phyloP scores from a whole-genome alignment of 1,284 basidiomycete species.

The Moniliophthora roreri region DNA sequence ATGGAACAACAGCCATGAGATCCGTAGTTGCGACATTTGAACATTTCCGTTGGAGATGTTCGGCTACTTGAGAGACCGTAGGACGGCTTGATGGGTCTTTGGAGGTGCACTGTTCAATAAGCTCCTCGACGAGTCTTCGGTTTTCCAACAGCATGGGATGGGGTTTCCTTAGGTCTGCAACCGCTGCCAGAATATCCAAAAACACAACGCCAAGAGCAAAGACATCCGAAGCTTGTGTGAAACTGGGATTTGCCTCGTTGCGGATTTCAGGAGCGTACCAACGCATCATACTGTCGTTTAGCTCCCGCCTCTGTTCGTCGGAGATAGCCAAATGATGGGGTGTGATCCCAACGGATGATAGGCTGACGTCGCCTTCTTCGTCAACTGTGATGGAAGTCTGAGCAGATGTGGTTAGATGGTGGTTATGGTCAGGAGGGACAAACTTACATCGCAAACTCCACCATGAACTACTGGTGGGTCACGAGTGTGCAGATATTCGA shows the following conservation, averaged over 20 bases:
- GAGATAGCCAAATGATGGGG: not conserved
- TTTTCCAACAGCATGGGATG: no score
- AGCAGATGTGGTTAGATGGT: not conserved
- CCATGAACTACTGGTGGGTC: conserved; percentile 7
- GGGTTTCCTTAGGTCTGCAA: not conserved
- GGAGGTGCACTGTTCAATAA: conserved; percentile 1
- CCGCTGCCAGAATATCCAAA: not conserved
- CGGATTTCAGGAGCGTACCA: conserved; percentile 10
- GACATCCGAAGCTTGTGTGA: conserved; percentile 6
- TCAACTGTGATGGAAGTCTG: conserved; percentile 5
- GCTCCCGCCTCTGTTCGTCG: not conserved
- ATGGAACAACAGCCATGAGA: conserved; percentile 5
- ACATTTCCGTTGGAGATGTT: not conserved
- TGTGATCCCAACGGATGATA: conserved; percentile 4
- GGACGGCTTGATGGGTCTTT: conserved; percentile 7
- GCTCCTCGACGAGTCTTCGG: not conserved
- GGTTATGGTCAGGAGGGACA: not conserved
- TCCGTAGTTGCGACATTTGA: conserved; percentile 4
- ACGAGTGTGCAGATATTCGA: conserved; percentile 11
- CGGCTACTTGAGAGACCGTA: not conserved
- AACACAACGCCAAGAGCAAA: conserved; percentile 10
- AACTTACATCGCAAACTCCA: conserved; percentile 1
- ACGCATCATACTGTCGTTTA: not conserved
- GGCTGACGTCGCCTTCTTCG: not conserved
- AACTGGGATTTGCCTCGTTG: not conserved